Conservation (phyloP, 2,329 filamentous ascomycete genomes). For the Neocatenulostroma microsporum region DNA sequence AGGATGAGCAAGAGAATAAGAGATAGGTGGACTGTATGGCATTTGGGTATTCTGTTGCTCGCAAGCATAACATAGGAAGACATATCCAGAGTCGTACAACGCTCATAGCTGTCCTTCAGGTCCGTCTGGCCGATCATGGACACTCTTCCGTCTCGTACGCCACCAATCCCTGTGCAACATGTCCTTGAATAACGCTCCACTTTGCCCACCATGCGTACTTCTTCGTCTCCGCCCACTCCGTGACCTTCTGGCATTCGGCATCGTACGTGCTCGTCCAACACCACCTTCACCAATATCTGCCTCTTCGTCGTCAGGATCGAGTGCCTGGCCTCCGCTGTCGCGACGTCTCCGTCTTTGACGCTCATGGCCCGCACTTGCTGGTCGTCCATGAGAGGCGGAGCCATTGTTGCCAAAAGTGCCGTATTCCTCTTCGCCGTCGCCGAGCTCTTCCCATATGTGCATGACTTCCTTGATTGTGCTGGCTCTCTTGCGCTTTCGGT, state of each 20-base stretch:
- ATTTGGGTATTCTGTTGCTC: too few relatives aligned
- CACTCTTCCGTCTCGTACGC: conserved; percentile 16
- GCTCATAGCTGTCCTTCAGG: too few relatives aligned
- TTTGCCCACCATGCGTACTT: conserved; percentile 17
- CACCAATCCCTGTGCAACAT: conserved; percentile 25
- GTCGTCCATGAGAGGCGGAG: conserved; percentile 7
- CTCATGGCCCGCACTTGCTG: conserved; percentile 11
- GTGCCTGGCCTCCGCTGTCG: conserved; percentile 14
- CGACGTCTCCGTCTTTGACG: conserved; percentile 13
- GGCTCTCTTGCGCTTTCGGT: conserved; percentile 22
- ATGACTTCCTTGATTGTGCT: conserved; percentile 26
- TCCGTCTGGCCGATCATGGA: too few relatives aligned
- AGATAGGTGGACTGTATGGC: too few relatives aligned
- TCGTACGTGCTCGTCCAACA: too few relatives aligned
- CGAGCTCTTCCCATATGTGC: conserved; percentile 27
- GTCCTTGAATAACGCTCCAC: conserved; percentile 26
- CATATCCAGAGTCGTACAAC: too few relatives aligned
- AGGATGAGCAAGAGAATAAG: too few relatives aligned
- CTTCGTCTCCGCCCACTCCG: conserved; percentile 14
- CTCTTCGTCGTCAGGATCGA: conserved; percentile 6
- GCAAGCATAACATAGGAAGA: too few relatives aligned
- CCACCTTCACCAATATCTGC: background rate
- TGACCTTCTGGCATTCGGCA: conserved; percentile 9
- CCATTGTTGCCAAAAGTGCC: conserved; percentile 17
- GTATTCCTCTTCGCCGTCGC: conserved; percentile 20